These are phyloP conservation scores for Purpureocillium takamizusanense DNA, from an alignment of 2,329 filamentous ascomycete genomes.

Conservation along the genomic window DNA sequence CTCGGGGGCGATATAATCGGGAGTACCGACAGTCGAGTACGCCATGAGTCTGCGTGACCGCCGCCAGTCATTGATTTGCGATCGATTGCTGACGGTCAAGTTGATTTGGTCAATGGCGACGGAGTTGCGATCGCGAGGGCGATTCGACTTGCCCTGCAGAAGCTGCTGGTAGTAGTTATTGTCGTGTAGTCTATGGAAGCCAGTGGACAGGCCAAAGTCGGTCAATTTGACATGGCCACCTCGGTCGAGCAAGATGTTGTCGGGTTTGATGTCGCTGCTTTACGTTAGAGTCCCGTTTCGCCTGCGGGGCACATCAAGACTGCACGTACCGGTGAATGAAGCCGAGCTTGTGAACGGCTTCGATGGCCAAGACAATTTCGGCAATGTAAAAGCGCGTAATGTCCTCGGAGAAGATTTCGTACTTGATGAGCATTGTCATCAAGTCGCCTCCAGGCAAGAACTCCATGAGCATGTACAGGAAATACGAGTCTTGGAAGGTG, in stretches of 20 bases:
- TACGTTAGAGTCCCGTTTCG: not conserved
- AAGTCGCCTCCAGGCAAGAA: slow-evolving; percentile 95
- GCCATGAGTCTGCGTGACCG: slow-evolving; percentile 92
- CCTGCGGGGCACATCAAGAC: not conserved
- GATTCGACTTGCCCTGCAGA: slow-evolving; percentile 68
- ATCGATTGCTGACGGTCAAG: slow-evolving; percentile 92
- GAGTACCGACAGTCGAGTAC: slow-evolving; percentile 95
- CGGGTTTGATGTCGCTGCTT: slow-evolving; percentile 90
- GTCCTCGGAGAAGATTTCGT: slow-evolving; percentile 98
- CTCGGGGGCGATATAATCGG: slow-evolving; percentile 96
- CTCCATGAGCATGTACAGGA: slow-evolving; percentile 99
- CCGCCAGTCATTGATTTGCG: slow-evolving; percentile 97
- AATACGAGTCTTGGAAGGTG: slow-evolving; percentile 93
- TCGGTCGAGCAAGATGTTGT: slow-evolving; percentile 93
- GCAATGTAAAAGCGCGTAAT: slow-evolving; percentile 99
- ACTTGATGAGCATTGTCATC: slow-evolving; percentile 99
- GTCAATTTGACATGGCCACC: slow-evolving; percentile 97
- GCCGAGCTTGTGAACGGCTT: slow-evolving; percentile 93
- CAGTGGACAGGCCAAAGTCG: slow-evolving; percentile 94
- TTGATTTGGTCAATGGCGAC: slow-evolving; percentile 98
- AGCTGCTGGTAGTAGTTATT: slow-evolving; percentile 98
- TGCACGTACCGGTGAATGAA: slow-evolving; percentile 86
- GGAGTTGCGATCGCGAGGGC: slow-evolving; percentile 76
- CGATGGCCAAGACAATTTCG: slow-evolving; percentile 95
- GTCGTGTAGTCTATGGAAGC: slow-evolving; percentile 95